Conservation (phyloP, 2,329 filamentous ascomycete species). For the Aspergillus pseudoterreus region DNA sequence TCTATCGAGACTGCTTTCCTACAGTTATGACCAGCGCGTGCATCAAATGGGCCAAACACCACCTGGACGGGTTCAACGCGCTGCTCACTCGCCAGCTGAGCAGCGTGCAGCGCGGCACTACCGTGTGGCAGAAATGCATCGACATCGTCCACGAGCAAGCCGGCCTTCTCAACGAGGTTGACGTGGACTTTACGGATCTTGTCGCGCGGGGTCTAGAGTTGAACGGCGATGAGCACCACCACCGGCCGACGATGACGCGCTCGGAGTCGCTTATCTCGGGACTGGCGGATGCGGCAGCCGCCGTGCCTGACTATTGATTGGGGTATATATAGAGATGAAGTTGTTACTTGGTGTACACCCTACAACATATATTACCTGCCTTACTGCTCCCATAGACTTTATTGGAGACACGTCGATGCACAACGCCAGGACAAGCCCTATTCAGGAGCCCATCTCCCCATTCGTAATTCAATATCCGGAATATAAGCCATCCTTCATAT, state of each 20-base stretch:
- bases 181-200: conserved; percentile 81
- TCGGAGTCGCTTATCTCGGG: conserved; percentile 21
- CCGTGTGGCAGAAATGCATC: conserved; percentile 79
- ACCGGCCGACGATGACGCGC: conserved; percentile 20
- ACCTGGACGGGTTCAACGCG: conserved; percentile 85
- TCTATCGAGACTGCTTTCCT: conserved; percentile 84
- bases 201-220: conserved; percentile 57
- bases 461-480: too few relatives aligned
- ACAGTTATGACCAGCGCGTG: conserved; percentile 86
- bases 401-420: too few relatives aligned
- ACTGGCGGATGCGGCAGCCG: conserved; percentile 13
- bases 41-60: conserved; percentile 97
- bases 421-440: too few relatives aligned
- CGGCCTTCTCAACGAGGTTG: conserved; percentile 74
- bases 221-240: conserved; percentile 18
- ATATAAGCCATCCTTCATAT: too few relatives aligned
- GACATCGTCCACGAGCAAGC: conserved; percentile 77
- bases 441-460: too few relatives aligned
- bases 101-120: conserved; percentile 72
- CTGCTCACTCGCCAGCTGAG: conserved; percentile 81
- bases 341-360: too few relatives aligned
- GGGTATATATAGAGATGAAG: not conserved
- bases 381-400: too few relatives aligned
- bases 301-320: not conserved
- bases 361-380: too few relatives aligned